Percentiles rank a stretch among this genome's conserved stretches.
These are phyloP conservation scores for Coniferiporia sulphurascens DNA, from an alignment of 1,284 basidiomycete species.

Conservation along the genomic window DNA sequence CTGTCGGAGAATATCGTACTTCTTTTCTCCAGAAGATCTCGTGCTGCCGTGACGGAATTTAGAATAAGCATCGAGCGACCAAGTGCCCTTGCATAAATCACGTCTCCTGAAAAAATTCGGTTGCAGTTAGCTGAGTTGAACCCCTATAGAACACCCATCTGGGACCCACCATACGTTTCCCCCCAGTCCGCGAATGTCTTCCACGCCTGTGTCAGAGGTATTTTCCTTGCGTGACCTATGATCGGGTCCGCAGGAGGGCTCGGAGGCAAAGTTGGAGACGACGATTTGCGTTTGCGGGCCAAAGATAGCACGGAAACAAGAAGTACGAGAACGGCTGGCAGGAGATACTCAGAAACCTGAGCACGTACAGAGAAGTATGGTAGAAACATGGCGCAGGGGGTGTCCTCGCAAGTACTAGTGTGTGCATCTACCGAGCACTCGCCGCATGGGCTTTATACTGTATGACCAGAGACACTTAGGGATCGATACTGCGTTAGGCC, in stretches of 20 bases:
- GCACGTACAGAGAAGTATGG: too few relatives aligned
- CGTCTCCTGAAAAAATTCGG: slow-evolving; percentile 25
- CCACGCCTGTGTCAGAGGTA: slow-evolving; percentile 29
- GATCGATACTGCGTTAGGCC: too few relatives aligned
- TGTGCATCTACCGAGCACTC: too few relatives aligned
- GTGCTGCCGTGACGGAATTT: slow-evolving; percentile 30
- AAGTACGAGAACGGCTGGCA: too few relatives aligned
- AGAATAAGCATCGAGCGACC: slow-evolving; percentile 33
- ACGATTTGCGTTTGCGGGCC: too few relatives aligned
- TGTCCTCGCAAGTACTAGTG: too few relatives aligned
- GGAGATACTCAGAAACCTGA: too few relatives aligned
- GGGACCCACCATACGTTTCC: slow-evolving; percentile 27
- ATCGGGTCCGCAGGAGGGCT: slow-evolving; percentile 30
- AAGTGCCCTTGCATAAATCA: slow-evolving; percentile 32
- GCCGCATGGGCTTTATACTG: too few relatives aligned
- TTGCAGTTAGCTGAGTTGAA: not conserved
- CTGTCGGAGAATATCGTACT: slow-evolving; percentile 36
- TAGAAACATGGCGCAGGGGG: too few relatives aligned
- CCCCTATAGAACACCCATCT: not conserved
- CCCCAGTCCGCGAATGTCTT: slow-evolving; percentile 30
- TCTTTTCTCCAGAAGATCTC: slow-evolving; percentile 37
- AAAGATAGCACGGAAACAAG: too few relatives aligned
- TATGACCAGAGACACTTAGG: too few relatives aligned
- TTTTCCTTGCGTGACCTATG: slow-evolving; percentile 29
- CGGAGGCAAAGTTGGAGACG: slow-evolving; percentile 24